phyloP scores from a whole-genome alignment of 208 protist species.

The Leptomonas pyrrhocoris region DNA sequence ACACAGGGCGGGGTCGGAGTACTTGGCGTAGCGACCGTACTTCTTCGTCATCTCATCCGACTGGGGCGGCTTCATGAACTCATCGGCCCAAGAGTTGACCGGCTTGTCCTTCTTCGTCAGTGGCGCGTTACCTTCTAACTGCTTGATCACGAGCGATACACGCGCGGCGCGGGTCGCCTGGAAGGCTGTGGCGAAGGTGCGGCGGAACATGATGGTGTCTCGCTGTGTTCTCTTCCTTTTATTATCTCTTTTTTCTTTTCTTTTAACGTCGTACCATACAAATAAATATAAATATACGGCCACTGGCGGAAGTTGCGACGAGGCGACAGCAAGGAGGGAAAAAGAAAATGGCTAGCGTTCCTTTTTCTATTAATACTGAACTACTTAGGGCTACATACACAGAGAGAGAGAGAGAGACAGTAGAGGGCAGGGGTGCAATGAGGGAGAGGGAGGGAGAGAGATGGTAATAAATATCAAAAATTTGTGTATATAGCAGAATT shows the following conservation, averaged over 20 bases:
- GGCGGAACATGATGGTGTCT: conserved; percentile 63
- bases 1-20: conserved; percentile 82
- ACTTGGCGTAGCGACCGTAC: conserved; percentile 88
- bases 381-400: conserved; percentile 3
- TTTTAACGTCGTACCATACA: not conserved
- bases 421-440: not conserved
- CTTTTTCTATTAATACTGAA: conserved; percentile 4
- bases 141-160: conserved; percentile 81
- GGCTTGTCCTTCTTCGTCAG: conserved; percentile 87
- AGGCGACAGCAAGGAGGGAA: not conserved
- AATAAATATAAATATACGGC: not conserved
- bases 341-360: conserved; percentile 5
- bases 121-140: conserved; percentile 77
- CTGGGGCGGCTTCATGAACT: conserved; percentile 84
- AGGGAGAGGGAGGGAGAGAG: not conserved
- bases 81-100: conserved; percentile 82
- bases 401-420: not conserved
- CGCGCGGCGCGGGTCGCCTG: conserved; percentile 64
- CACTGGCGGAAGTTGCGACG: not conserved
- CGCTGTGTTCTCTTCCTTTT: not conserved
- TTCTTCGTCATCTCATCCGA: conserved; percentile 75
- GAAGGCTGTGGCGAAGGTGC: conserved; percentile 59
- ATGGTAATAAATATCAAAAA: not conserved
- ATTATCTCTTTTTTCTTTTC: conserved; percentile 2
- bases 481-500: too few relatives aligned